These are phyloP conservation scores for Aspergillus candidus DNA, from an alignment of 2,329 filamentous ascomycete genomes.

Conservation along the genomic window DNA sequence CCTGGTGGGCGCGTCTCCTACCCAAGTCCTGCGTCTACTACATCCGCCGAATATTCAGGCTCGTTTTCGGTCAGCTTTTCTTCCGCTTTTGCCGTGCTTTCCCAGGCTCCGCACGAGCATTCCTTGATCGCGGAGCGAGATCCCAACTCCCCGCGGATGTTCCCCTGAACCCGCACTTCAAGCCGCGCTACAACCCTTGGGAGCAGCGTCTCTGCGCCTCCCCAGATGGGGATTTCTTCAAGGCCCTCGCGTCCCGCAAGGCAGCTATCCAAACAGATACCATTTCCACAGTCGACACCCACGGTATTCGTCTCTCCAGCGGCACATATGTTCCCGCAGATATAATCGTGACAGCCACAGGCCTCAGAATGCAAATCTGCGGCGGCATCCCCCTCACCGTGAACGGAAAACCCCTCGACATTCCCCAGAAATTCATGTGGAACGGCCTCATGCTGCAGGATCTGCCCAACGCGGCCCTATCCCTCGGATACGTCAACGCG, in stretches of 20 bases:
- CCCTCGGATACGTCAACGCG: conserved; percentile 25
- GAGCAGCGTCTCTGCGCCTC: conserved; percentile 70
- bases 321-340: background rate
- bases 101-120: conserved; percentile 44
- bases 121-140: conserved; percentile 45
- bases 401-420: conserved; percentile 17
- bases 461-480: conserved; percentile 7
- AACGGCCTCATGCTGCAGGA: conserved; percentile 13
- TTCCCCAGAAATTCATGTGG: conserved; percentile 24
- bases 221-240: conserved; percentile 56
- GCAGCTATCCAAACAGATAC: conserved; percentile 51
- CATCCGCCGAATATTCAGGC: conserved; percentile 42
- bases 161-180: conserved; percentile 58
- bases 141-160: conserved; percentile 51
- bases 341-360: conserved; percentile 26
- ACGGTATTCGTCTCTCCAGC: conserved; percentile 42
- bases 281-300: conserved; percentile 46
- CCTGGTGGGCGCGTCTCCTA: conserved; percentile 25
- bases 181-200: conserved; percentile 60
- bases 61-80: conserved; percentile 45
- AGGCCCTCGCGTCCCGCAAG: conserved; percentile 45
- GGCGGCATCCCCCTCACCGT: conserved; percentile 21
- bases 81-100: conserved; percentile 51
- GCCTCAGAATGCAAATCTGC: conserved; percentile 21
- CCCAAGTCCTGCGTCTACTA: conserved; percentile 28